phyloP scores from a whole-genome alignment of 306 rosid genomes.

The Quercus bicolor region DNA sequence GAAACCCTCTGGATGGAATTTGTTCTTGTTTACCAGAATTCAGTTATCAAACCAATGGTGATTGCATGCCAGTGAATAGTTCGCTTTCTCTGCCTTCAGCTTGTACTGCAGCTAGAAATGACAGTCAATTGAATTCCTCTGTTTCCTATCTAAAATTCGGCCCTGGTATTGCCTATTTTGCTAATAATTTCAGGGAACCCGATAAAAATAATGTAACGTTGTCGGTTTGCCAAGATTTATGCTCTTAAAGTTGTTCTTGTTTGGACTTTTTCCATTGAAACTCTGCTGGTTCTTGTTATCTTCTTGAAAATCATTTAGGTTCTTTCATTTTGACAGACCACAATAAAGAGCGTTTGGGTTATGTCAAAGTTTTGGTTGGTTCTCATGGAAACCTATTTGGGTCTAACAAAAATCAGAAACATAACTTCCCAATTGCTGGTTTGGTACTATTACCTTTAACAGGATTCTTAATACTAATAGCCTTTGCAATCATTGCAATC shows the following conservation, averaged over 20 bases:
- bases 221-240: slow-evolving; percentile 54
- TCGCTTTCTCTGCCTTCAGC: slow-evolving; percentile 47
- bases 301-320: slow-evolving; percentile 57
- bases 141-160: slow-evolving; percentile 59
- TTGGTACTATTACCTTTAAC: slow-evolving; percentile 55
- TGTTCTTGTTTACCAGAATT: slow-evolving; percentile 74
- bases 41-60: slow-evolving; percentile 20
- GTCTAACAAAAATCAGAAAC: slow-evolving; percentile 1
- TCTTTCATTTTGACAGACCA: slow-evolving; percentile 39
- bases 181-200: slow-evolving; percentile 45
- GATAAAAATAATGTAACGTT: slow-evolving; percentile 31
- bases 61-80: slow-evolving; percentile 53
- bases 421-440: slow-evolving; percentile 51
- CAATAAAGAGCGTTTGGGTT: slow-evolving; percentile 37
- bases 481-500: slow-evolving; percentile 25
- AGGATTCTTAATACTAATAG: slow-evolving; percentile 45
- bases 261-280: slow-evolving; percentile 57
- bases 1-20: slow-evolving; percentile 20
- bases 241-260: slow-evolving; percentile 69
- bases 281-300: slow-evolving; percentile 61
- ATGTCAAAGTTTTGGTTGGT: slow-evolving; percentile 40
- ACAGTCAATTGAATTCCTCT: slow-evolving; percentile 37
- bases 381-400: neutral
- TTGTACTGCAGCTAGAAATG: slow-evolving; percentile 25
- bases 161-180: slow-evolving; percentile 46